phyloP scores from a whole-genome alignment of 2,329 filamentous ascomycete species.

The Talaromyces amestolkiae region DNA sequence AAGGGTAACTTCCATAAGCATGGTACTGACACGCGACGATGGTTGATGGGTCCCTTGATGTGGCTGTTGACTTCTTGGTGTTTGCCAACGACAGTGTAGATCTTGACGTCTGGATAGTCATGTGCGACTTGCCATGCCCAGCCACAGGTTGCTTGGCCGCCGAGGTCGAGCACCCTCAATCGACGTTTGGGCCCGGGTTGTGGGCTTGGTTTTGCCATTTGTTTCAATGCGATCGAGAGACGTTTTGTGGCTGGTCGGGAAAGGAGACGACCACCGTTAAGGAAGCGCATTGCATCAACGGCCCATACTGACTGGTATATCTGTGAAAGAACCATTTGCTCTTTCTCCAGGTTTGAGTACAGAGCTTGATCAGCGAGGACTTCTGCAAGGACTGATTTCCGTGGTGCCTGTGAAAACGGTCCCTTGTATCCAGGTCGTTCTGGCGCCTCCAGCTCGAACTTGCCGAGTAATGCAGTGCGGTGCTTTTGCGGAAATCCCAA shows the following conservation, averaged over 20 bases:
- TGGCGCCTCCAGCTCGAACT: constrained; percentile 73
- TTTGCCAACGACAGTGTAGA: constrained; percentile 83
- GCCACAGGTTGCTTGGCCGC: constrained; percentile 78
- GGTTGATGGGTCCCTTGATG: constrained; percentile 80
- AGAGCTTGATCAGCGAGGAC: constrained; percentile 53
- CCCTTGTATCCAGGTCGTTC: constrained; percentile 69
- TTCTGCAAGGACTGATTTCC: constrained; percentile 63
- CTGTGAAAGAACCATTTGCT: constrained; percentile 75
- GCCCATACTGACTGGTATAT: constrained; percentile 60
- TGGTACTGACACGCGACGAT: constrained; percentile 76
- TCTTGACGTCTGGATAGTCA: constrained; percentile 78
- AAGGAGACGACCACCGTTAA: constrained; percentile 61
- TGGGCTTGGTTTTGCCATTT: constrained; percentile 25
- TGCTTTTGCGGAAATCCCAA: constrained; percentile 71
- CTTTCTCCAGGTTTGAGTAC: constrained; percentile 61
- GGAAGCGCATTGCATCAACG: constrained; percentile 59
- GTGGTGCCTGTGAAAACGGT: constrained; percentile 68
- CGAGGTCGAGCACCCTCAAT: constrained; percentile 77
- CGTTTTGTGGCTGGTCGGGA: constrained; percentile 51
- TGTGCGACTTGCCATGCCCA: constrained; percentile 95
- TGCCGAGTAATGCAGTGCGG: constrained; percentile 77
- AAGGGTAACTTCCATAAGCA: constrained; percentile 81
- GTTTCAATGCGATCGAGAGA: constrained; percentile 29
- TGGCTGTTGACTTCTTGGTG: constrained; percentile 70
- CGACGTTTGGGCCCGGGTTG: constrained; percentile 36